Percentiles rank a stretch among this genome's conserved stretches.
phyloP scores from a whole-genome alignment of 495 filamentous ascomycete species.

The Venustampulla echinocandica region DNA sequence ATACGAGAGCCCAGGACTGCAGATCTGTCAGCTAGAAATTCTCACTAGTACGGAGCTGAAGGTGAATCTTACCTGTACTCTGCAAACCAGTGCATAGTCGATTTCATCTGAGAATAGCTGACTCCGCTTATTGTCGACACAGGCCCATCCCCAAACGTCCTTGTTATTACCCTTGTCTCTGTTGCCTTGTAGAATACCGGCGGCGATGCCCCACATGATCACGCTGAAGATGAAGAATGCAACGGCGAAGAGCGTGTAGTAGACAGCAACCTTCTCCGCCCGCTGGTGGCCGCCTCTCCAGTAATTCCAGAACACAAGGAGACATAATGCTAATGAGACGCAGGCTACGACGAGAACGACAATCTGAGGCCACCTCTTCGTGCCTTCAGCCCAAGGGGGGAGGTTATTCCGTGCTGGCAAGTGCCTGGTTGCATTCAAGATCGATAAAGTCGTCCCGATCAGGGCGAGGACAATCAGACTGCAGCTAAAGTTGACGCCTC shows the following conservation, averaged over 20 bases:
- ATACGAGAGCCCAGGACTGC: constrained; percentile 92
- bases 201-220: constrained; percentile 84
- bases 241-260: constrained; percentile 88
- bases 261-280: constrained; percentile 85
- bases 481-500: constrained; percentile 92
- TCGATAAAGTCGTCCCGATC: constrained; percentile 70
- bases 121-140: constrained; percentile 73
- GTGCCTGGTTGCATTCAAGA: constrained; percentile 75
- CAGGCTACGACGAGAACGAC: constrained; percentile 67
- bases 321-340: constrained; percentile 68
- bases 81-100: constrained; percentile 87
- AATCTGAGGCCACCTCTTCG: constrained; percentile 84
- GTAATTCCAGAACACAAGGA: constrained; percentile 78
- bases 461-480: constrained; percentile 89
- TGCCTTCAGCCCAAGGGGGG: constrained; percentile 72
- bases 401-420: constrained; percentile 69
- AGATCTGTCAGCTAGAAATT: constrained; percentile 20
- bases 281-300: constrained; percentile 80
- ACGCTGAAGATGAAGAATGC: constrained; percentile 91
- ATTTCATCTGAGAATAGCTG: constrained; percentile 68
- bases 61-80: constrained; percentile 66
- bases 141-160: constrained; percentile 97
- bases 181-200: constrained; percentile 71
- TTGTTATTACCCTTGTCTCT: constrained; percentile 63
- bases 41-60: neutral